Percentiles rank a stretch among this genome's conserved stretches.
These are phyloP conservation scores for Neonectria faginata DNA, from an alignment of 2,329 filamentous ascomycete species.

Conservation along the genomic window DNA sequence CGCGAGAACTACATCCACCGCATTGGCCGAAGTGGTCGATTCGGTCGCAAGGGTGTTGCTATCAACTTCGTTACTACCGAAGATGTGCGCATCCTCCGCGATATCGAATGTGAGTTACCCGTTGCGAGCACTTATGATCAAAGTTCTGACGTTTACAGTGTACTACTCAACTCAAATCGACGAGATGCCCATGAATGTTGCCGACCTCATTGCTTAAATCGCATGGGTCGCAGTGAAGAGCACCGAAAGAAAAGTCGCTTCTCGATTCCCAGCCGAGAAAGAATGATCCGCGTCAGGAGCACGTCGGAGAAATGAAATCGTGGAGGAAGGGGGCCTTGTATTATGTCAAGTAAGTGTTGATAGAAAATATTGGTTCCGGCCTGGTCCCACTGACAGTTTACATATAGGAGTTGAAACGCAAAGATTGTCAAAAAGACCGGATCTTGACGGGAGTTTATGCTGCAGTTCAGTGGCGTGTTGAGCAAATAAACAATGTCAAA, in stretches of 20 bases:
- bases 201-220: conserved; percentile 66
- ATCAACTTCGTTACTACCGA: conserved; percentile 99
- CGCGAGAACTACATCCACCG: conserved; percentile 99
- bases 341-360: conserved; percentile 39
- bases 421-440: conserved; percentile 9
- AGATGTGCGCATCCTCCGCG: conserved; percentile 95
- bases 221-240: not conserved
- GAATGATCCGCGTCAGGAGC: conserved; percentile 31
- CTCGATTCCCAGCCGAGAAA: conserved; percentile 7
- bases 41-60: conserved; percentile 97
- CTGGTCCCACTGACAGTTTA: conserved; percentile 2
- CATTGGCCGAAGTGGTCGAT: conserved; percentile 94
- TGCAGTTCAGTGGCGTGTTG: conserved; percentile 7
- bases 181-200: conserved; percentile 98
- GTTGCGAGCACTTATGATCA: not conserved
- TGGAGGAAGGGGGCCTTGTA: conserved; percentile 49
- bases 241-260: not conserved
- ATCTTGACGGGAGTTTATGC: not conserved
- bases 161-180: conserved; percentile 98
- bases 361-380: not conserved
- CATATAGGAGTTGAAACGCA: conserved; percentile 8
- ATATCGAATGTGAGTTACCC: conserved; percentile 85
- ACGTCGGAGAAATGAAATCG: conserved; percentile 33
- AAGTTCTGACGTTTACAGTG: conserved; percentile 64
- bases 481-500: conserved; percentile 13